phyloP scores from a whole-genome alignment of 1,139 yeast genomes.

The Zygoascus meyerae region DNA sequence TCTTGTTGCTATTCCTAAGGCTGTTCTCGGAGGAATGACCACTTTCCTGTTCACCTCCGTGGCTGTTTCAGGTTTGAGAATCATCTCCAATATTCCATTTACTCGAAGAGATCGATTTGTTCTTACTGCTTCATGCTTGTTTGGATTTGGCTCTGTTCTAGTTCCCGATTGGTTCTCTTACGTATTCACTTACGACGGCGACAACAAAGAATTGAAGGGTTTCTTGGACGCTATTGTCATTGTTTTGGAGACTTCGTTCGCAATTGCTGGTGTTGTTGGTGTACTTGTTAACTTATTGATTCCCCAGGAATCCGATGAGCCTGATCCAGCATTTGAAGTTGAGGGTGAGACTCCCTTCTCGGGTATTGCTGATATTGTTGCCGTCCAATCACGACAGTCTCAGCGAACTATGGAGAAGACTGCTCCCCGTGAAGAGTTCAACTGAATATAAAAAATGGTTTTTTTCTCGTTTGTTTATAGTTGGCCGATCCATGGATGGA shows the following conservation, averaged over 20 bases:
- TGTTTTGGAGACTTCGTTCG: constrained; percentile 85
- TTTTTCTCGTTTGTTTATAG: not conserved
- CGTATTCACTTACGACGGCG: constrained; percentile 72
- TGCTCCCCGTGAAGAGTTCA: constrained; percentile 1
- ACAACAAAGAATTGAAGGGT: constrained; percentile 57
- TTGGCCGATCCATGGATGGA: not conserved
- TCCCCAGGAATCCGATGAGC: constrained; percentile 58
- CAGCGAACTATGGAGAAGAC: constrained; percentile 1
- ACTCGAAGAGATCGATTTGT: constrained; percentile 85
- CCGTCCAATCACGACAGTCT: constrained; percentile 7
- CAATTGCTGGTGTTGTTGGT: constrained; percentile 74
- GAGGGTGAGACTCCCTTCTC: constrained; percentile 10
- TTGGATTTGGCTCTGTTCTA: constrained; percentile 74
- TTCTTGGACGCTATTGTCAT: constrained; percentile 74
- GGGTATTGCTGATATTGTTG: constrained; percentile 8
- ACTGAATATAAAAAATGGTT: not conserved
- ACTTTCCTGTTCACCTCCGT: constrained; percentile 83
- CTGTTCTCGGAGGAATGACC: constrained; percentile 92
- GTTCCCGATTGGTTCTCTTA: constrained; percentile 69
- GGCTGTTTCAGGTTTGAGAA: constrained; percentile 81
- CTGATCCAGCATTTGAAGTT: constrained; percentile 3
- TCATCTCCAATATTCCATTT: constrained; percentile 64
- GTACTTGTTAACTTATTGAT: constrained; percentile 62
- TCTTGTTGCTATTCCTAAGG: constrained; percentile 72
- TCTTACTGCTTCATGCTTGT: constrained; percentile 65